Base-by-base conservation (phyloP, 2,329 filamentous ascomycete species). In the Colletotrichum chrysophilum region DNA sequence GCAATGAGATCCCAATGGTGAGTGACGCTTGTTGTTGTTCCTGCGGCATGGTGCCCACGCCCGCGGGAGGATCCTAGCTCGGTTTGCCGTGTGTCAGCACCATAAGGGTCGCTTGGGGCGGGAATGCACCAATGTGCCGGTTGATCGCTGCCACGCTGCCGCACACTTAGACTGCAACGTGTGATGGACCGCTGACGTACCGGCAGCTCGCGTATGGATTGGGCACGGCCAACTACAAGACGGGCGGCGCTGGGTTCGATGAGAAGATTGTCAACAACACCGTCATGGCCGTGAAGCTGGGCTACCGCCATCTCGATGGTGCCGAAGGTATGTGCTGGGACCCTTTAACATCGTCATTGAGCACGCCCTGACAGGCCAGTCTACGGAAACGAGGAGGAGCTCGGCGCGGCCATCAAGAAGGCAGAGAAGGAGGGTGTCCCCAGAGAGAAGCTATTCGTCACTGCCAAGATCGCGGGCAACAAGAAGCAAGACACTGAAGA, bases 261-360 rank as follows among this genome's bases (percentile, higher is more conserved):
- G 85, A 91, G 71, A 86, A 88, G 7, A 84, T 89, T 65, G 82
- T 89, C 61, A 84, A 87, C 28, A 78, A 85, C 68, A 88, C 89
- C 56, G 90, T 93, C 72, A 88, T 85, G 77, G 94, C 94, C 36
- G 93, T 95, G 79, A 89, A 90, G 70, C 83, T 91, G n/a, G 94
- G 93, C 28, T 96, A 93, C 83, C 88, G 89, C 74, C 94, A 96
- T 80, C 87, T 96, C 4, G 94, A 96, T 82, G 91, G 94, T 58
- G 94, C 94, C 24, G 92, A 96, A 86, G 85, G 92, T 93, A 81
- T 73, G 84, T 26, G 14, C 43, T 78, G 26, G 14, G 3, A 34
- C 10, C 43, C 26, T 34, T 9, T 7, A 7, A 52, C 43, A 18
- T 61, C 13, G 18, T 36, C n/a, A 43, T 62, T 10, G n/a, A 58